Conservation (phyloP, 2,329 filamentous ascomycete genomes). For the Alternaria sp. region DNA sequence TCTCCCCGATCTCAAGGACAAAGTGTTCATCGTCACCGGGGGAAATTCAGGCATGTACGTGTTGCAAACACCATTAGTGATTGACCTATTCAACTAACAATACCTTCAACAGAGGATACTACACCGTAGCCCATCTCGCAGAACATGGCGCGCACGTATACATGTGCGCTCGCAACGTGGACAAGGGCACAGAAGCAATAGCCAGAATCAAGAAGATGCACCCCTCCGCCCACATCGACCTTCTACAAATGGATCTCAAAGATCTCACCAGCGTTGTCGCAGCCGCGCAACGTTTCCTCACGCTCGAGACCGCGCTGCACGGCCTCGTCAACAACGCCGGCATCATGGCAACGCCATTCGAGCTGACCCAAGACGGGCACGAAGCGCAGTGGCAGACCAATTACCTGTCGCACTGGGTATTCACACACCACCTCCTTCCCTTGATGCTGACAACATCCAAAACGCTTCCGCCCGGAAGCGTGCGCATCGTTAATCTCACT, state of each 20-base stretch:
- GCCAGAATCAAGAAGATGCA: slow-evolving; percentile 37
- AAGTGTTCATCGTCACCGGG: slow-evolving; percentile 14
- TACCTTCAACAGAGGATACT: slow-evolving; percentile 18
- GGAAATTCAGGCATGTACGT: slow-evolving; percentile 16
- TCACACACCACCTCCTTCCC: slow-evolving; percentile 50
- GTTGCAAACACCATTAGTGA: neutral
- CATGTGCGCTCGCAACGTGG: slow-evolving; percentile 47
- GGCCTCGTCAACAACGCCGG: slow-evolving; percentile 52
- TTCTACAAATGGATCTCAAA: slow-evolving; percentile 43
- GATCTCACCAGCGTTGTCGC: slow-evolving; percentile 38
- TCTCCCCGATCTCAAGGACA: slow-evolving; percentile 13
- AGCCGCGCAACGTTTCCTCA: slow-evolving; percentile 37
- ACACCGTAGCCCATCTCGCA: slow-evolving; percentile 23
- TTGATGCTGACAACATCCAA: slow-evolving; percentile 16
- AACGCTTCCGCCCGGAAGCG: slow-evolving; percentile 42
- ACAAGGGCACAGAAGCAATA: slow-evolving; percentile 48
- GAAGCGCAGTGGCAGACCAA: slow-evolving; percentile 57
- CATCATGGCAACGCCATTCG: slow-evolving; percentile 41
- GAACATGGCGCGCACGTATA: slow-evolving; percentile 26
- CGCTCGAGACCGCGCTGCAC: slow-evolving; percentile 42
- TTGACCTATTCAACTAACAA: neutral
- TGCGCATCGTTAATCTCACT: slow-evolving; percentile 27
- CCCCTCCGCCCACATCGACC: slow-evolving; percentile 39
- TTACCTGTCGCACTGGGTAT: slow-evolving; percentile 53
- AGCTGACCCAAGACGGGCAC: slow-evolving; percentile 49